Percentiles rank a stretch among this genome's conserved stretches.
These are phyloP conservation scores for Pleomassaria siparia DNA, from an alignment of 2,329 filamentous ascomycete species.

Conservation along the genomic window DNA sequence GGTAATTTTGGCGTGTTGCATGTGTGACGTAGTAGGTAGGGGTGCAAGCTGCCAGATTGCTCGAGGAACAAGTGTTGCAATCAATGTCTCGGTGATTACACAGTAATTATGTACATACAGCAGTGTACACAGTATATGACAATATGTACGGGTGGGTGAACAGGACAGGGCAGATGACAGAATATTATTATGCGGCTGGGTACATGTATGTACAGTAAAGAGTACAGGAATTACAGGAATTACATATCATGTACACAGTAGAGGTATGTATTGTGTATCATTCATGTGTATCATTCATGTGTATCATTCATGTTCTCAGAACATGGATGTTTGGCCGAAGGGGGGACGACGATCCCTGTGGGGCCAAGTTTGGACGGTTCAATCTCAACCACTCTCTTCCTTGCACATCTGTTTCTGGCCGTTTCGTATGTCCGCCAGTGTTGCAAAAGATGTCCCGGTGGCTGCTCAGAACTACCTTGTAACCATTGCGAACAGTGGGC, in stretches of 20 bases:
- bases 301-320: not conserved
- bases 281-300: not conserved
- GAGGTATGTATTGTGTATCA: no score
- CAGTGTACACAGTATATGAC: no score
- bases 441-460: not conserved
- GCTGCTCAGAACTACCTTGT: no score
- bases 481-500: not conserved
- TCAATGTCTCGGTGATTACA: not conserved
- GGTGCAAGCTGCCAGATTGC: not conserved
- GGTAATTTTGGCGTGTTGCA: not conserved
- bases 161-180: no score
- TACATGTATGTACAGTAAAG: no score
- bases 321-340: not conserved
- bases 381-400: not conserved
- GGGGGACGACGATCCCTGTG: not conserved
- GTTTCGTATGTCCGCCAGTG: constrained; percentile 1
- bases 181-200: no score
- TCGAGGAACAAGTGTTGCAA: not conserved
- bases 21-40: constrained; percentile 1
- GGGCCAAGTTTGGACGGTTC: not conserved
- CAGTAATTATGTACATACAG: no score
- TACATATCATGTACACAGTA: no score
- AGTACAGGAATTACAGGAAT: no score
- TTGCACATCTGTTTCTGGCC: constrained; percentile 1
- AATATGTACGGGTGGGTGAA: no score